Conservation (phyloP, 352 stramenopile genomes). For the Pythium insidiosum region DNA sequence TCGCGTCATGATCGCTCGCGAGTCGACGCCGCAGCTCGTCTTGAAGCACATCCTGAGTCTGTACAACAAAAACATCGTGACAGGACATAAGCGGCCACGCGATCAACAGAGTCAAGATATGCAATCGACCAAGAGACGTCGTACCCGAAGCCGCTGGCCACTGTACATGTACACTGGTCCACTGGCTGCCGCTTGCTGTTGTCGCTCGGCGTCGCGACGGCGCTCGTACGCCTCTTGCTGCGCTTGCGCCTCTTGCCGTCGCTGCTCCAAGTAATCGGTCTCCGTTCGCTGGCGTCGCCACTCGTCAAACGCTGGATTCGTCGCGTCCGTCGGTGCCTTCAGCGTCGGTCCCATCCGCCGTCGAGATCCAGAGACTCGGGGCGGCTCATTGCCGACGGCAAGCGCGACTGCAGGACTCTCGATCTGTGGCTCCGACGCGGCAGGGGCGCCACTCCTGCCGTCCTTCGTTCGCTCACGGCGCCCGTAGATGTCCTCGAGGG, state of each 20-base stretch:
- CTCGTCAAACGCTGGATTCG: conserved; percentile 60
- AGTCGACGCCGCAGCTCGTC: conserved; percentile 64
- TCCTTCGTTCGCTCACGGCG: too few relatives aligned
- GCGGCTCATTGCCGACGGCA: too few relatives aligned
- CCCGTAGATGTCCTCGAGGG: conserved; percentile 84
- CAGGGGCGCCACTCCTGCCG: not conserved
- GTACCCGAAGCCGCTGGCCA: conserved; percentile 75
- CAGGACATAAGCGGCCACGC: too few relatives aligned
- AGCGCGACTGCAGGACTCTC: too few relatives aligned
- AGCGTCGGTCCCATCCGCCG: conserved; percentile 13
- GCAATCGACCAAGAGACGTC: not conserved
- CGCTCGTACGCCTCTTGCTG: conserved; percentile 23
- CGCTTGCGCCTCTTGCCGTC: conserved; percentile 15
- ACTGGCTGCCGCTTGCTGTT: conserved; percentile 3
- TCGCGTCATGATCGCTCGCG: conserved; percentile 39
- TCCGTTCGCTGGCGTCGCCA: conserved; percentile 27
- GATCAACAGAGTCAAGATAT: not conserved
- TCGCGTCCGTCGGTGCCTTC: conserved; percentile 72
- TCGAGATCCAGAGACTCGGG: too few relatives aligned
- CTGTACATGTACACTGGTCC: conserved; percentile 80
- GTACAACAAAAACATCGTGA: not conserved
- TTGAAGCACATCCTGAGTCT: conserved; percentile 83
- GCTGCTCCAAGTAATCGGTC: conserved; percentile 57
- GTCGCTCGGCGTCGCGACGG: not conserved
- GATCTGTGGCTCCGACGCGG: not conserved